These are phyloP conservation scores for Polyporus arcularius DNA, from an alignment of 768 basidiomycete species.

Conservation along the genomic window DNA sequence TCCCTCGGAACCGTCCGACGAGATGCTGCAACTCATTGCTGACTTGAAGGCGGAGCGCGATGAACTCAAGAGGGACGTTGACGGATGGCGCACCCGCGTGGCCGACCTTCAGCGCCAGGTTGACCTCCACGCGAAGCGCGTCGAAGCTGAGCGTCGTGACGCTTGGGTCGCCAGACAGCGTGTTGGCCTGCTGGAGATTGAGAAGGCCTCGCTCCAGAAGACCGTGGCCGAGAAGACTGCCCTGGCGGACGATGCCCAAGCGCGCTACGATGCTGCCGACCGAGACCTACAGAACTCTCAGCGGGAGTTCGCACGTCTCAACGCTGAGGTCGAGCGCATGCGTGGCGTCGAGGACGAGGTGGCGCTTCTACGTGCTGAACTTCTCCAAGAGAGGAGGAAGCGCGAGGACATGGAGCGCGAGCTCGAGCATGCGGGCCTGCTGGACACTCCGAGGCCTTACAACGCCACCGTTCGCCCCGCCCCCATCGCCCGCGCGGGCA, in stretches of 20 bases:
- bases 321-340: constrained; percentile 28
- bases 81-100: constrained; percentile 82
- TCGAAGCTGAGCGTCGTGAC: constrained; percentile 80
- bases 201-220: constrained; percentile 60
- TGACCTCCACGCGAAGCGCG: constrained; percentile 60
- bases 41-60: constrained; percentile 89
- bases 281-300: constrained; percentile 33
- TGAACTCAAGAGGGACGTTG: constrained; percentile 83
- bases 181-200: constrained; percentile 62
- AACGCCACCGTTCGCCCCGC: constrained; percentile 20
- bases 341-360: constrained; percentile 37
- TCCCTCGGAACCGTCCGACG: constrained; percentile 56
- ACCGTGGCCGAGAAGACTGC: constrained; percentile 39
- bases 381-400: constrained; percentile 24
- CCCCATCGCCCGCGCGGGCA: constrained; percentile 26
- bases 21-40: constrained; percentile 72
- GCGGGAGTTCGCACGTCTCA: constrained; percentile 41
- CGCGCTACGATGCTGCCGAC: constrained; percentile 26
- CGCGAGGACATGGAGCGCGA: constrained; percentile 54
- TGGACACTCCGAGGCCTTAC: constrained; percentile 46
- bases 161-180: constrained; percentile 83
- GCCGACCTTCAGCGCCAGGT: constrained; percentile 74
- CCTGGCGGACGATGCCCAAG: constrained; percentile 32
- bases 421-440: constrained; percentile 43
- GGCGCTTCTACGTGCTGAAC: constrained; percentile 30